Percentiles rank a stretch among this genome's conserved stretches.
phyloP scores from a whole-genome alignment of 441 rosid species.

The Heliophila coronopifolia region DNA sequence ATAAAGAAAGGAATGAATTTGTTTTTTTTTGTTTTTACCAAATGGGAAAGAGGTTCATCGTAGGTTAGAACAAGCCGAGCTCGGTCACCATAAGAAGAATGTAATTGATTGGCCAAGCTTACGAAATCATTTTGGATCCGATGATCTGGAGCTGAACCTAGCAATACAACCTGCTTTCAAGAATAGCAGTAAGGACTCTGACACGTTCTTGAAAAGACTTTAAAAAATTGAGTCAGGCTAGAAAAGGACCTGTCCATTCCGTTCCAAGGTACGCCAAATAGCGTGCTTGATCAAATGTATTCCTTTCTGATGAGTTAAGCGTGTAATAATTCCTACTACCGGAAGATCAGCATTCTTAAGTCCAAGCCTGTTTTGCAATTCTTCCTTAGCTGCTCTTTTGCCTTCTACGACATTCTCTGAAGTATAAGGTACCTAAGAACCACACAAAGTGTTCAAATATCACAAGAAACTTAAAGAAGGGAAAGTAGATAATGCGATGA shows the following conservation, averaged over 20 bases:
- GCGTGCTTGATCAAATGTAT: slow-evolving; percentile 94
- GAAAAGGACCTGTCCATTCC: slow-evolving; percentile 66
- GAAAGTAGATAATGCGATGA: slow-evolving; percentile 6
- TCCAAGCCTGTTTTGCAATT: slow-evolving; percentile 75
- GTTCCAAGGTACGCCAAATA: slow-evolving; percentile 71
- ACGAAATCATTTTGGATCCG: slow-evolving; percentile 90
- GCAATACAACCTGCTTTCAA: slow-evolving; percentile 66
- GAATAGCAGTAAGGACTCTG: slow-evolving; percentile 4
- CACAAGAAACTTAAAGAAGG: not conserved
- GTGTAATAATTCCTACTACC: slow-evolving; percentile 73
- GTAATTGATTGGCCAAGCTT: slow-evolving; percentile 68
- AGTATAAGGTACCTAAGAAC: slow-evolving; percentile 63
- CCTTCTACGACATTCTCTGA: slow-evolving; percentile 82
- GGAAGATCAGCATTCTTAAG: slow-evolving; percentile 62
- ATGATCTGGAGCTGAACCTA: slow-evolving; percentile 99
- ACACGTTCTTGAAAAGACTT: not conserved
- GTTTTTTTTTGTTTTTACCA: slow-evolving; percentile 35
- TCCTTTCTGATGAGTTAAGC: slow-evolving; percentile 96
- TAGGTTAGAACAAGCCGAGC: slow-evolving; percentile 83
- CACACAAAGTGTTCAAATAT: slow-evolving; percentile 15
- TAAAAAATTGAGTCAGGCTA: not conserved
- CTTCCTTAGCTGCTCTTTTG: slow-evolving; percentile 83
- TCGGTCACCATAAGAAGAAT: slow-evolving; percentile 52
- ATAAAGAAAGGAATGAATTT: not conserved
- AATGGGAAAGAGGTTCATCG: slow-evolving; percentile 96